phyloP scores from a whole-genome alignment of 2,329 filamentous ascomycete species.

The Raffaelea ambrosiae region DNA sequence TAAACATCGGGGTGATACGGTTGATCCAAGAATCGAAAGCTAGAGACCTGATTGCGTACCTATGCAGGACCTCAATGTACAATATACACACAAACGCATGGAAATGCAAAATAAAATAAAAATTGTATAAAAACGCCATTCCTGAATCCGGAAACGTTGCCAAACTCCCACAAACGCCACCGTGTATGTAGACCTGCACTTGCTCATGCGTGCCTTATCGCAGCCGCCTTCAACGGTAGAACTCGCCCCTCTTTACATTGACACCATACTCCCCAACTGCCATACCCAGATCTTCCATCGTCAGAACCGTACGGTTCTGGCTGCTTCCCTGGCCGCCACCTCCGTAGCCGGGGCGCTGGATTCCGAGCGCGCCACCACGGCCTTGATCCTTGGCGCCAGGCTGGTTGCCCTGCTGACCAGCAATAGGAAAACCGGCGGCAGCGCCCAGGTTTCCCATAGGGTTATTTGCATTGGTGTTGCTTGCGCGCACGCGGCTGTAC shows the following conservation, averaged over 20 bases:
- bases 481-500: constrained; percentile 91
- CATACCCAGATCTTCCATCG: constrained; percentile 98
- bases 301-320: constrained; percentile 87
- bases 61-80: not conserved
- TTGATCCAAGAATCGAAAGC: not conserved
- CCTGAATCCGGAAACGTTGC: not conserved
- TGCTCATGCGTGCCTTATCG: no score
- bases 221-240: constrained; percentile 59
- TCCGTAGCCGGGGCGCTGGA: constrained; percentile 71
- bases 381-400: constrained; percentile 49
- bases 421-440: constrained; percentile 58
- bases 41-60: no score
- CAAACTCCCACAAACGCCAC: no score
- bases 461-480: constrained; percentile 73
- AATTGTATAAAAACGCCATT: not conserved
- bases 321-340: constrained; percentile 83
- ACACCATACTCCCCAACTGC: constrained; percentile 96
- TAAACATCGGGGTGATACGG: constrained; percentile 19
- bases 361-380: constrained; percentile 55
- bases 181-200: no score
- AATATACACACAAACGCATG: not conserved
- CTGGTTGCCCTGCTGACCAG: constrained; percentile 42
- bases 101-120: not conserved
- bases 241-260: constrained; percentile 94
- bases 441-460: constrained; percentile 81